phyloP scores from a whole-genome alignment of 2,329 filamentous ascomycete species.

The Trichoderma sp. region DNA sequence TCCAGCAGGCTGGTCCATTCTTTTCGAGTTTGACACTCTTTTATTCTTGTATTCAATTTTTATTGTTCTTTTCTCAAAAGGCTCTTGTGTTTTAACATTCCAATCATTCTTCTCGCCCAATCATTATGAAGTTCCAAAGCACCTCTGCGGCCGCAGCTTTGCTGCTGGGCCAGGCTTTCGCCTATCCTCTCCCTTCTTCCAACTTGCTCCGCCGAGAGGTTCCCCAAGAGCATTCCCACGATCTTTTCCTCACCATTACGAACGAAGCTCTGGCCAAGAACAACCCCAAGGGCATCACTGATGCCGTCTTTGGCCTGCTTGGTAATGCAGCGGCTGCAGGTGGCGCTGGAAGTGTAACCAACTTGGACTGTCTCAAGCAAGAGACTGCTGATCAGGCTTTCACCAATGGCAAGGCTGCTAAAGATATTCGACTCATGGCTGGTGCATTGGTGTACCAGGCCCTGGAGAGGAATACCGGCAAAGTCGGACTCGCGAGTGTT shows the following conservation, averaged over 20 bases:
- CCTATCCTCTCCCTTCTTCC: background rate
- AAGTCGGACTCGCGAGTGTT: background rate
- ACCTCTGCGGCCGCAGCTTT: background rate
- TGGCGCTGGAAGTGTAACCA: background rate
- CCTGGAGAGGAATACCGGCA: background rate
- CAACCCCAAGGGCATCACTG: background rate
- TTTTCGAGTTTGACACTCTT: conserved; percentile 2
- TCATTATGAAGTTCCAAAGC: background rate
- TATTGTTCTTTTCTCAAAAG: background rate
- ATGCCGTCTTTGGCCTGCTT: background rate
- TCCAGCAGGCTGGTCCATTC: conserved; percentile 1
- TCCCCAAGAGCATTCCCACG: background rate
- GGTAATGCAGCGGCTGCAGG: background rate
- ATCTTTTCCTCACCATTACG: background rate
- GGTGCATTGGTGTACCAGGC: background rate
- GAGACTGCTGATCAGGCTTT: conserved; percentile 4
- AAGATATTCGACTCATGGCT: background rate
- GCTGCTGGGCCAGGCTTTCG: background rate
- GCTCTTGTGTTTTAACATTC: background rate
- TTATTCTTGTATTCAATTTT: background rate
- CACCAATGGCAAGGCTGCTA: background rate
- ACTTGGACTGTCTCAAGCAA: background rate
- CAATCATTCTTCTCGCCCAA: background rate
- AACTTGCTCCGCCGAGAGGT: background rate
- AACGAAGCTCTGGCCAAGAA: background rate